Evolutionary conservation across 345 rosid species (phyloP), one percentile per base, ranked within the genome.

Genomic region (Citrus australasica): DNA sequence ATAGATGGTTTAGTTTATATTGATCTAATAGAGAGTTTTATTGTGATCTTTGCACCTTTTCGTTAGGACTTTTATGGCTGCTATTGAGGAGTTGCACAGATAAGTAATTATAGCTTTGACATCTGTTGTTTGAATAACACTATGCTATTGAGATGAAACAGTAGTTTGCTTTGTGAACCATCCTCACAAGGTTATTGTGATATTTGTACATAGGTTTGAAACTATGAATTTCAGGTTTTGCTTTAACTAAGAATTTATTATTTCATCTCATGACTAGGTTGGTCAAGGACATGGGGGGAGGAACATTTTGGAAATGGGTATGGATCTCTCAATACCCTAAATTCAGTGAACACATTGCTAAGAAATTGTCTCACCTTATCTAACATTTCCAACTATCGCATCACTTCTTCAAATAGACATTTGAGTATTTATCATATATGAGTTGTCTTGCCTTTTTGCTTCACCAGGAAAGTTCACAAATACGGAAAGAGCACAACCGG

Each of bases 221-320:
- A 28, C 17, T 46, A 13, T 46, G 51, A 46, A 46, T 69, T 8
- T 42, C n/a, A 69, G 35, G 72, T n/a, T 33, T 24, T 11, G 33
- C 25, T 53, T 53, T 63, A 32, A 51, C 71, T 83, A 27, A 72
- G 35, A 68, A 53, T 21, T 74, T 28, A 25, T 33, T 10, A 28
- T 25, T 14, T 51, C 72, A 17, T 69, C 69, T 81, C 19, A 28
- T 74, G 16, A 75, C 37, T 80, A 96, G 98, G 98, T 78, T 96
- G 98, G 99, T 93, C 98, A 74, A 92, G 98, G 85, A 96, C 97
- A 16, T 96, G 99, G 98, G 98, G 99, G 38, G 99, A 96, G 82
- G 99, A 96, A 82, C 98, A 96, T 79, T 91, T 93, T 51, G 99
- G 99, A 88, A 92, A 96, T 13, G 95, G 99, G 99, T 96, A 89